Base-by-base conservation (phyloP, 2,329 filamentous ascomycete genomes). In the Ceratocystis variospora region DNA sequence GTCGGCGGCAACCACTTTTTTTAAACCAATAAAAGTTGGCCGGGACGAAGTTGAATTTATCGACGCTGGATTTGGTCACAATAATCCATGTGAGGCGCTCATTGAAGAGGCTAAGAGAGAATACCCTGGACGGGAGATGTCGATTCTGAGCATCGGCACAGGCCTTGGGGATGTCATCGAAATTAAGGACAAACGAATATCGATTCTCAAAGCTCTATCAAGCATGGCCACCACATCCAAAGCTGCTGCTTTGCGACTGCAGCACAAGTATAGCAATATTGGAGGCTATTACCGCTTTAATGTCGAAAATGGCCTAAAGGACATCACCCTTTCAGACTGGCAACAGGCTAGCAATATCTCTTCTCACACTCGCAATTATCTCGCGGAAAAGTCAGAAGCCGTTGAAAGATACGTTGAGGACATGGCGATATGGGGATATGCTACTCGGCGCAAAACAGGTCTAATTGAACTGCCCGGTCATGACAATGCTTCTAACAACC, bases 51-150 rank as follows among this genome's bases (percentile, higher is more conserved):
- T 72, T 1, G 71, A 72, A n/a, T 74, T 73, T 33, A 69, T 75
- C 28, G 73, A 74, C 59, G 72, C 71, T 1, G 73, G 69, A 0
- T 71, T 75, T 25, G 72, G 72, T 1, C 69, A 72, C 46, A 75
- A 75, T 64, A 75, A 75, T 61, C 73, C 74, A 28, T 71, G 70
- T 55, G 69, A 73, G 31, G 67, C 72, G 1, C 68, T 75, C 12
- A 70, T 74, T 5, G 63, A 70, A 4, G 73, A 74, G 63, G 72
- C 73, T 4, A 46, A 67, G 55, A 61, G 45, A 1, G 68, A 70
- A 50, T 74, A 71, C 50, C 72, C 72, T 2, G 59, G 3, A 45
- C 66, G 46, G 3, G 10, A 37, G 50, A 28, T 65, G 25, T 69
- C 63, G 8, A 37, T 73, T 28, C 68, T 73, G 1, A 73, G 72